Evolutionary conservation across 1,284 basidiomycete species (phyloP).

Genomic region (Malassezia nana): DNA sequence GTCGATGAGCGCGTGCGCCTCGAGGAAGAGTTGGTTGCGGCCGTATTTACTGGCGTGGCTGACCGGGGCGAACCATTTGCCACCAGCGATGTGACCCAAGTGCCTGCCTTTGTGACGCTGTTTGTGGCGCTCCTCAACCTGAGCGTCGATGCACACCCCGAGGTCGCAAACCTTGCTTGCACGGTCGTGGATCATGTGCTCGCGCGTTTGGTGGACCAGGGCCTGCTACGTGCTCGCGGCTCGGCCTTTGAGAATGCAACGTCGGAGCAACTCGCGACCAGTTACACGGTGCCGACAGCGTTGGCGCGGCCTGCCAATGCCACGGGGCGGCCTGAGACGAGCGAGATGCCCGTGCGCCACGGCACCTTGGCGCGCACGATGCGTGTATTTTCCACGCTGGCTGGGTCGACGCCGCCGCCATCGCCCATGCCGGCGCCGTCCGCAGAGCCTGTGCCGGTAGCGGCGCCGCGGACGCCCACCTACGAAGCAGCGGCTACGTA

Average conservation of each 20-base stretch:
- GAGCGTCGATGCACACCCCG: constrained; percentile 81
- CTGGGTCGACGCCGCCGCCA: not conserved
- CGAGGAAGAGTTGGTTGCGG: constrained; percentile 59
- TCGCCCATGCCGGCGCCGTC: not conserved
- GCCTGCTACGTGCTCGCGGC: constrained; percentile 55
- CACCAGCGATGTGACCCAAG: constrained; percentile 64
- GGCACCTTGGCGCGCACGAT: constrained; percentile 13
- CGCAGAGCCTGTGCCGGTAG: not conserved
- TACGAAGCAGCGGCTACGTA: not conserved
- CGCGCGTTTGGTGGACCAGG: constrained; percentile 75
- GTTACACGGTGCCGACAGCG: constrained; percentile 4
- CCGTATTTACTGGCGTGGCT: constrained; percentile 61
- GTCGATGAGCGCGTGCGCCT: constrained; percentile 8
- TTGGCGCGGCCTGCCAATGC: not conserved
- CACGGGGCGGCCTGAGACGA: not conserved
- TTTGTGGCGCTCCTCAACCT: constrained; percentile 81
- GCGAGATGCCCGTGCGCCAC: not conserved
- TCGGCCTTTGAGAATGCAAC: constrained; percentile 4
- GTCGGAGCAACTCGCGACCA: not conserved
- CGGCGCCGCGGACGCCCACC: not conserved
- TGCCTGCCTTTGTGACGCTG: constrained; percentile 85
- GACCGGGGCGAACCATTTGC: constrained; percentile 56
- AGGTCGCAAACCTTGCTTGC: constrained; percentile 79
- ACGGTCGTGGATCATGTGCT: constrained; percentile 86
- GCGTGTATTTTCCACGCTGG: constrained; percentile 3